Evolutionary conservation across 352 stramenopile genomes (phyloP).

Genomic region (Pythium dissimile): DNA sequence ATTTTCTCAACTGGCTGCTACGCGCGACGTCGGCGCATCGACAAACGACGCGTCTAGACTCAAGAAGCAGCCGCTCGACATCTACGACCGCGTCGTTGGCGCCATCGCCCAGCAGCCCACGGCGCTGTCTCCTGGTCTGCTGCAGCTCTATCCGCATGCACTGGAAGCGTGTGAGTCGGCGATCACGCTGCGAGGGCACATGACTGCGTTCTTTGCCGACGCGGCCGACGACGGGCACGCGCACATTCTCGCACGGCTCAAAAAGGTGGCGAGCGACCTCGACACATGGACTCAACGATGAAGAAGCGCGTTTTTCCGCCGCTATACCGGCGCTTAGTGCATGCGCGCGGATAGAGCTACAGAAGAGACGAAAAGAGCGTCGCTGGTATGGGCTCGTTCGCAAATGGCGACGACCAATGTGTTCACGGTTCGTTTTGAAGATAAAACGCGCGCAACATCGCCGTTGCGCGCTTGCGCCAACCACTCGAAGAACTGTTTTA

Average conservation of each 20-base stretch:
- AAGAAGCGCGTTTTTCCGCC: no score
- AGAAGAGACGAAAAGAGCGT: no score
- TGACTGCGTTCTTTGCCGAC: not conserved
- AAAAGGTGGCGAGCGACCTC: no score
- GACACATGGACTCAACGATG: no score
- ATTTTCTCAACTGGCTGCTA: slow-evolving; percentile 4
- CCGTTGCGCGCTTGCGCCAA: no score
- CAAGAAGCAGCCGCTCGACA: not conserved
- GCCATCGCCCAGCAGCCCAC: not conserved
- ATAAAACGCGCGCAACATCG: no score
- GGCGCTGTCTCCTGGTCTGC: slow-evolving; percentile 1
- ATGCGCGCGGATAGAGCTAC: no score
- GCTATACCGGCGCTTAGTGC: no score
- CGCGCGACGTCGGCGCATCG: not conserved
- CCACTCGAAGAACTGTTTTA: not conserved
- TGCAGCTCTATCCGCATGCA: not conserved
- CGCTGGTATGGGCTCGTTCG: no score
- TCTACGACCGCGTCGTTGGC: slow-evolving; percentile 1
- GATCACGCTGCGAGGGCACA: slow-evolving; percentile 4
- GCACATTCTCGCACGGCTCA: slow-evolving; percentile 1
- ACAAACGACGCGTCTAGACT: not conserved
- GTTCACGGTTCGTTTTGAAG: no score
- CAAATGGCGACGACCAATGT: no score
- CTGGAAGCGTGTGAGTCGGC: slow-evolving; percentile 6
- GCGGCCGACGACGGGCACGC: slow-evolving; percentile 1